These are phyloP conservation scores for Pulveroboletus sp. DNA, from an alignment of 768 basidiomycete genomes.

Conservation along the genomic window DNA sequence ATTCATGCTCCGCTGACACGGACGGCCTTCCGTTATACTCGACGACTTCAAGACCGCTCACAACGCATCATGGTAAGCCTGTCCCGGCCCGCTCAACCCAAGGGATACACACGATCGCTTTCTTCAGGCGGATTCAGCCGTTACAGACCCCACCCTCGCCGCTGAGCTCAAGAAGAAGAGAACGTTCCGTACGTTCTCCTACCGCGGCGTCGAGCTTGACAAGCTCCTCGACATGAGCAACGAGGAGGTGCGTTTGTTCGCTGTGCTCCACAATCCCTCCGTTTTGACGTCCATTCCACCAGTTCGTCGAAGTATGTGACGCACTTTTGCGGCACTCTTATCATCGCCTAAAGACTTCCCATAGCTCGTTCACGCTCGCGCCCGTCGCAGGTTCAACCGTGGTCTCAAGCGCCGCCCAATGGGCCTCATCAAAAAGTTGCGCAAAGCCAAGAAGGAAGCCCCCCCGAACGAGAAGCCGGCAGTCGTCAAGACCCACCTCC, in stretches of 20 bases:
- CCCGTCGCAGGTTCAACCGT: slow-evolving; percentile 97
- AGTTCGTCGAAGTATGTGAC: slow-evolving; percentile 81
- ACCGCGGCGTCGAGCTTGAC: slow-evolving; percentile 97
- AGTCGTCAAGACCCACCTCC: slow-evolving; percentile 98
- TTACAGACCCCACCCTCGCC: slow-evolving; percentile 90
- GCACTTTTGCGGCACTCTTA: slow-evolving; percentile 7
- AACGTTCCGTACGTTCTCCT: slow-evolving; percentile 98
- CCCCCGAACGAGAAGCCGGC: slow-evolving; percentile 98
- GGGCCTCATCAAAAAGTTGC: slow-evolving; percentile 98
- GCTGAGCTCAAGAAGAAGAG: slow-evolving; percentile 98
- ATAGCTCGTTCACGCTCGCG: slow-evolving; percentile 96
- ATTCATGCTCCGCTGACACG: slow-evolving; percentile 25
- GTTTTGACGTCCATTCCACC: slow-evolving; percentile 1
- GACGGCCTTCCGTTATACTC: slow-evolving; percentile 17
- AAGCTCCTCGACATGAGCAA: slow-evolving; percentile 95
- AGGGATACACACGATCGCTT: slow-evolving; percentile 1
- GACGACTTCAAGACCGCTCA: slow-evolving; percentile 24
- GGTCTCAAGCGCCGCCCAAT: slow-evolving; percentile 98
- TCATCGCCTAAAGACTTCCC: background rate
- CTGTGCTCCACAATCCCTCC: background rate
- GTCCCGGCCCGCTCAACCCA: background rate
- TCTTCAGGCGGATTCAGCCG: slow-evolving; percentile 66
- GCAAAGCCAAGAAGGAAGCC: slow-evolving; percentile 99
- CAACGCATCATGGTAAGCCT: slow-evolving; percentile 34
- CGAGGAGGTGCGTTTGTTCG: slow-evolving; percentile 67